Base-by-base conservation (phyloP, 352 stramenopile species). In the Globisporangium radiosum region DNA sequence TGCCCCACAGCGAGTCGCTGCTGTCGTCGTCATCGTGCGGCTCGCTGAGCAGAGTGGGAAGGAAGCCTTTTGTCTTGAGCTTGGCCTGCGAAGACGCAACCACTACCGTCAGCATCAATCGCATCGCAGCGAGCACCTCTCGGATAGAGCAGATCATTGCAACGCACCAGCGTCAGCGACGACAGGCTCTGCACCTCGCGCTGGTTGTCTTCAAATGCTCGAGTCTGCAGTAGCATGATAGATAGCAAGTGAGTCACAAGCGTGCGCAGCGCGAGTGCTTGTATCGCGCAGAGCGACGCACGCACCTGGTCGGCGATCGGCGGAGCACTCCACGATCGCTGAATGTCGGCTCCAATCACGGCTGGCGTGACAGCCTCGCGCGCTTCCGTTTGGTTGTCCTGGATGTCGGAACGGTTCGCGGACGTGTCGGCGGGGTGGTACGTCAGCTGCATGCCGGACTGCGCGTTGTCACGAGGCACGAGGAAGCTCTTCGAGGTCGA, bases 301-400 rank as follows among this genome's bases (percentile, higher is more conserved):
- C 73, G 56, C 60, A 82, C 73, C 45, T 71, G 72, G 3, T 80
- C 69, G 5, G 66, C 62, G 7, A 72, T 62, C 2, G 73, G 73
- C 17, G 73, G 73, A 7, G 73, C 73, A 47, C 73, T 82, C 73
- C 70, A 80, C 8, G 68, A 76, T 47, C 73, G 69, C 45, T 82
- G 73, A 48, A 76, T 70, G 25, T 75, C 62, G 54, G 64, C 59
- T 4, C 66, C 69, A 38, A 61, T 33, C 1, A 54, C 49, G 4
- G 54, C 40, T 3, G 54, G 48, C 15, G 11, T 52, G 44, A 33
- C 25, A n/a, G 15, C 17, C 15, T 38, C 42, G 11, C 42, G 4
- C 33, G 48, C 48, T 47, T 11, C 54, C 40, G 7, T 19, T 13
- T 65, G 60, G 36, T 52, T 65, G 48, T 60, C 54, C 14, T 61